These are phyloP conservation scores for Phyllostachys edulis DNA, from an alignment of 176 grass and related monocot species.

Conservation along the genomic window DNA sequence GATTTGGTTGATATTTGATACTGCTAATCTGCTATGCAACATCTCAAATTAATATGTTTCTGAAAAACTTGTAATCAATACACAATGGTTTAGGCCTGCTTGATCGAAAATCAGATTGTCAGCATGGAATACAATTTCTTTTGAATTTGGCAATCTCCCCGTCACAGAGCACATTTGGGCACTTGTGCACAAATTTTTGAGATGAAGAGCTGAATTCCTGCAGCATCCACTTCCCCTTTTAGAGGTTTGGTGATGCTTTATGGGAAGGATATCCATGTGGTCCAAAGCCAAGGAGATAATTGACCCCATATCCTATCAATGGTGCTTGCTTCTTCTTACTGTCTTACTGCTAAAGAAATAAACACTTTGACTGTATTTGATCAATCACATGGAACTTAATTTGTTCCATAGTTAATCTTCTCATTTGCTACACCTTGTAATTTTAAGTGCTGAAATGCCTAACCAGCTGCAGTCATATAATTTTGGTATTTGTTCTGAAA, in stretches of 20 bases:
- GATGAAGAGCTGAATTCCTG: slow-evolving; percentile 5
- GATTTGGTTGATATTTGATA: slow-evolving; percentile 7
- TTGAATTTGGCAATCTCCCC: neutral
- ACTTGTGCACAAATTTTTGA: neutral
- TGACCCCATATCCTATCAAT: neutral
- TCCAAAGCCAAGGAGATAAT: neutral
- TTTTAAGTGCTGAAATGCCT: slow-evolving; percentile 4
- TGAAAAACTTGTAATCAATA: neutral
- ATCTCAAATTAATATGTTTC: neutral
- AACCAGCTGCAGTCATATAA: slow-evolving; percentile 6
- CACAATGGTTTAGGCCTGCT: neutral
- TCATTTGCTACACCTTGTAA: neutral
- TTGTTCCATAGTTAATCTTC: slow-evolving; percentile 4
- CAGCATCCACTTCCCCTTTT: neutral
- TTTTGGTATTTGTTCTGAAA: slow-evolving; percentile 1
- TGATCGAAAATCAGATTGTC: slow-evolving; percentile 9
- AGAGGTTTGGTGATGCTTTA: neutral
- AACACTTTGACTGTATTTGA: neutral
- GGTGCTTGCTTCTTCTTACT: neutral
- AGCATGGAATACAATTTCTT: slow-evolving; percentile 8
- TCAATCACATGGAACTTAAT: slow-evolving; percentile 3
- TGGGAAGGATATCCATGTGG: neutral
- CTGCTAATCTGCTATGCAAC: neutral
- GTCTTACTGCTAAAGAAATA: slow-evolving; percentile 30
- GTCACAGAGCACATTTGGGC: neutral